phyloP scores from a whole-genome alignment of 2,329 filamentous ascomycete genomes.

The Venturia carpophila region DNA sequence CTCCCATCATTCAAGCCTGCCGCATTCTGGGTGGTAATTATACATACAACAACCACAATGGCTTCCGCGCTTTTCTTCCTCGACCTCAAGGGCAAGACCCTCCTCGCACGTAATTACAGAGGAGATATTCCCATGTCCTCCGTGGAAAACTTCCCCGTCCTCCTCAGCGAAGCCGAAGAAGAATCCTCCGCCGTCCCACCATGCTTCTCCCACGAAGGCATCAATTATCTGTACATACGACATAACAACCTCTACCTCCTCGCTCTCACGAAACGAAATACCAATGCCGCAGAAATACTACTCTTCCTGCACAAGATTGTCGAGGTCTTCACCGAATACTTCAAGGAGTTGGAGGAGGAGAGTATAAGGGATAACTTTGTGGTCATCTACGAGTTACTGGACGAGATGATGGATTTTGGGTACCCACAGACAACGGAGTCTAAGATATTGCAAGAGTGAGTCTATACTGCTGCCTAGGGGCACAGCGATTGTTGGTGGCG shows the following conservation, averaged over 20 bases:
- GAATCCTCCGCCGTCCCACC: slow-evolving; percentile 95
- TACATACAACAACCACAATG: slow-evolving; percentile 47
- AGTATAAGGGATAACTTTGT: slow-evolving; percentile 99
- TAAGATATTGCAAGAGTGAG: slow-evolving; percentile 90
- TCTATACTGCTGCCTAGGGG: neutral
- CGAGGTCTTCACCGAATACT: slow-evolving; percentile 99
- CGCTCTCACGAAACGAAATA: slow-evolving; percentile 95
- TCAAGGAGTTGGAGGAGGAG: slow-evolving; percentile 97
- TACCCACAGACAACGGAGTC: slow-evolving; percentile 97
- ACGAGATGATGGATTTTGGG: slow-evolving; percentile 99
- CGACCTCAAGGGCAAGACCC: slow-evolving; percentile 99
- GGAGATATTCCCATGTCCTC: slow-evolving; percentile 99
- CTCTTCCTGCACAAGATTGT: slow-evolving; percentile 97
- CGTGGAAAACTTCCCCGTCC: slow-evolving; percentile 93
- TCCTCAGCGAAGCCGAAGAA: slow-evolving; percentile 97
- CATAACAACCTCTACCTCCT: slow-evolving; percentile 99
- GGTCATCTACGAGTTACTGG: slow-evolving; percentile 94
- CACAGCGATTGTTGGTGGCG: neutral
- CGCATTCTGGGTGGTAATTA: neutral
- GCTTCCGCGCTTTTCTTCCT: slow-evolving; percentile 97
- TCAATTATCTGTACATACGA: slow-evolving; percentile 99
- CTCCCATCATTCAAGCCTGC: neutral
- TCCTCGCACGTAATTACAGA: slow-evolving; percentile 95
- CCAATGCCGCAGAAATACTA: slow-evolving; percentile 95
- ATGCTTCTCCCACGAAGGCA: slow-evolving; percentile 96